A percentile compares a stretch with the other conserved stretches of the same genome.
Evolutionary conservation across 2,329 filamentous ascomycete species (phyloP).

Genomic region (Sphaerulina populicola): DNA sequence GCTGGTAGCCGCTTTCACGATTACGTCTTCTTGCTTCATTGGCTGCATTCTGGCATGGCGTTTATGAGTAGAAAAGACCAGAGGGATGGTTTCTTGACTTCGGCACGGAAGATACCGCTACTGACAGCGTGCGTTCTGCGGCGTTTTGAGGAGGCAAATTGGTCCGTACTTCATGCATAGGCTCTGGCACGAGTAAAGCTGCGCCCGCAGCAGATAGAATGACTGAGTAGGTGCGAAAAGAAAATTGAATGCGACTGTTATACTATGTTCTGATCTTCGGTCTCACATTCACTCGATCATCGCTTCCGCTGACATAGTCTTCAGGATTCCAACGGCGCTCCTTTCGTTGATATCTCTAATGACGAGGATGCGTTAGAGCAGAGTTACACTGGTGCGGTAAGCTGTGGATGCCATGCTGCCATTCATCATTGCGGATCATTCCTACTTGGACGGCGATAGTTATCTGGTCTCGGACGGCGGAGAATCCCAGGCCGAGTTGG

Average conservation of each 20-base stretch:
- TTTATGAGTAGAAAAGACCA: slow-evolving; percentile 15
- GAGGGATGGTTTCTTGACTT: slow-evolving; percentile 4
- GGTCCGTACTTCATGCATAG: slow-evolving; percentile 6
- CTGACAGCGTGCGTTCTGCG: slow-evolving; percentile 7
- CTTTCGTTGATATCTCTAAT: too few species aligned
- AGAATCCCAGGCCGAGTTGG: too few species aligned
- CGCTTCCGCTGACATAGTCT: background rate
- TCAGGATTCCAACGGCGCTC: background rate
- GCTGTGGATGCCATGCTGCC: too few species aligned
- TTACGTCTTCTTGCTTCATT: slow-evolving; percentile 3
- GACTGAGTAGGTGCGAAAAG: slow-evolving; percentile 1
- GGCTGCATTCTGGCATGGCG: slow-evolving; percentile 19
- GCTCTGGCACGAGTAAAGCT: slow-evolving; percentile 8
- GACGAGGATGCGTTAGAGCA: too few species aligned
- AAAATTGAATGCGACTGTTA: background rate
- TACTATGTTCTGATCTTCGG: background rate
- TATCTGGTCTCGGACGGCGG: too few species aligned
- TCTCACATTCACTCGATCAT: background rate
- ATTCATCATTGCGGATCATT: too few species aligned
- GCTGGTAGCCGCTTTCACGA: slow-evolving; percentile 41
- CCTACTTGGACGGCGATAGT: too few species aligned
- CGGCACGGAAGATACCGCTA: slow-evolving; percentile 11
- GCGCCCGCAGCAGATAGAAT: slow-evolving; percentile 4
- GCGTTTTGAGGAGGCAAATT: slow-evolving; percentile 1
- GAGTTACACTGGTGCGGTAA: too few species aligned